These are phyloP conservation scores for Pichia sp. DNA, from an alignment of 1,139 yeast genomes.

Conservation along the genomic window DNA sequence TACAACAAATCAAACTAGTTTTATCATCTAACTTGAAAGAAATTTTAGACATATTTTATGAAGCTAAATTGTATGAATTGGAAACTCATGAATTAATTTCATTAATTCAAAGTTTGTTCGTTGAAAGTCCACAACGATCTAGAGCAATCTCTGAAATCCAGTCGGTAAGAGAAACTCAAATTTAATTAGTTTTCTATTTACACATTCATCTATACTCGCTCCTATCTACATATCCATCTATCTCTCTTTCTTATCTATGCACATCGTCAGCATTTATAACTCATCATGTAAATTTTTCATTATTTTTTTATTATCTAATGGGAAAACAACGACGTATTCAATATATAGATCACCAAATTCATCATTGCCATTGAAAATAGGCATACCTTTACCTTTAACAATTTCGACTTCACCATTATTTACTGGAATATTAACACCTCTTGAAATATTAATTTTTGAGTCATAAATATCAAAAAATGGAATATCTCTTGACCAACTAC, in stretches of 20 bases:
- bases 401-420: slow-evolving; percentile 66
- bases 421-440: slow-evolving; percentile 48
- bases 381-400: slow-evolving; percentile 81
- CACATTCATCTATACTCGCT: neutral
- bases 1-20: slow-evolving; percentile 41
- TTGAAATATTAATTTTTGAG: slow-evolving; percentile 40
- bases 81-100: slow-evolving; percentile 58
- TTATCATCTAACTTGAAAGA: slow-evolving; percentile 55
- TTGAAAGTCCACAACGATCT: slow-evolving; percentile 62
- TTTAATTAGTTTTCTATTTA: neutral
- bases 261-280: slow-evolving; percentile 14
- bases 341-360: slow-evolving; percentile 72
- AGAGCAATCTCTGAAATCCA: slow-evolving; percentile 56
- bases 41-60: slow-evolving; percentile 64
- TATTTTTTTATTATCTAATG: slow-evolving; percentile 23
- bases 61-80: slow-evolving; percentile 69
- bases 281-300: slow-evolving; percentile 26
- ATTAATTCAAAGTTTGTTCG: slow-evolving; percentile 58
- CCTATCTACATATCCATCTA: neutral
- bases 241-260: neutral
- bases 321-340: slow-evolving; percentile 28
- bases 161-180: slow-evolving; percentile 33
- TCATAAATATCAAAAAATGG: slow-evolving; percentile 60
- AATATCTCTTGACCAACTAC: slow-evolving; percentile 72
- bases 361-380: slow-evolving; percentile 44